Evolutionary conservation across 2,329 filamentous ascomycete species (phyloP).

Genomic region (Pseudogymnoascus sp.): DNA sequence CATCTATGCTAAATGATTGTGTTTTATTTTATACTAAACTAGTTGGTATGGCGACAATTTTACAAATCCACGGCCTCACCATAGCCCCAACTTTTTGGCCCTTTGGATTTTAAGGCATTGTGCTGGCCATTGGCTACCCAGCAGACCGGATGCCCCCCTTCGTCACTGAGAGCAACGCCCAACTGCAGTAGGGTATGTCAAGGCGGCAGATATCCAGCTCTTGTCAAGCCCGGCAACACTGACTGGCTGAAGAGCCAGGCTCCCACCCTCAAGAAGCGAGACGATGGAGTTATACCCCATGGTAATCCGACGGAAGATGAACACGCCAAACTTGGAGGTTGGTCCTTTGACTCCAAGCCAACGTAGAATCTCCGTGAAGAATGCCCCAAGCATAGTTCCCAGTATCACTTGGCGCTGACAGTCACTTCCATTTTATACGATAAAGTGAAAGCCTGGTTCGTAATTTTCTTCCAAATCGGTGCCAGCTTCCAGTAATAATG

Average conservation of each 20-base stretch:
- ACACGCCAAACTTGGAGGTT: neutral
- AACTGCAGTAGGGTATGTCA: neutral
- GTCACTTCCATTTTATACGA: neutral
- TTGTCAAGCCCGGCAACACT: neutral
- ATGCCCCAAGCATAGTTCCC: too few relatives aligned
- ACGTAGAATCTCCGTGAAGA: neutral
- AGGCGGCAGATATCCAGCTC: neutral
- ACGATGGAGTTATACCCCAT: neutral
- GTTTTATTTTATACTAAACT: neutral
- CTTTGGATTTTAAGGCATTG: neutral
- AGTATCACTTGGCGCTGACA: neutral
- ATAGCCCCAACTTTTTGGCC: neutral
- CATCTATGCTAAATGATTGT: neutral
- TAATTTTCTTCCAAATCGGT: slow-evolving; percentile 16
- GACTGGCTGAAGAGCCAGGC: neutral
- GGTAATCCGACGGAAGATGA: neutral
- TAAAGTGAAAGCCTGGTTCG: neutral
- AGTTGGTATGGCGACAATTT: neutral
- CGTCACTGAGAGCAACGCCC: neutral
- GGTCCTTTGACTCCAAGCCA: neutral
- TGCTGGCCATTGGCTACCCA: neutral
- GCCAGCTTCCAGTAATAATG: neutral
- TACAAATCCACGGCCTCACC: neutral
- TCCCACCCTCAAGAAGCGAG: neutral
- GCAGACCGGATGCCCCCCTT: neutral